Evolutionary conservation across 2,329 filamentous ascomycete species (phyloP).

Genomic region (Furcasterigmium furcatum): DNA sequence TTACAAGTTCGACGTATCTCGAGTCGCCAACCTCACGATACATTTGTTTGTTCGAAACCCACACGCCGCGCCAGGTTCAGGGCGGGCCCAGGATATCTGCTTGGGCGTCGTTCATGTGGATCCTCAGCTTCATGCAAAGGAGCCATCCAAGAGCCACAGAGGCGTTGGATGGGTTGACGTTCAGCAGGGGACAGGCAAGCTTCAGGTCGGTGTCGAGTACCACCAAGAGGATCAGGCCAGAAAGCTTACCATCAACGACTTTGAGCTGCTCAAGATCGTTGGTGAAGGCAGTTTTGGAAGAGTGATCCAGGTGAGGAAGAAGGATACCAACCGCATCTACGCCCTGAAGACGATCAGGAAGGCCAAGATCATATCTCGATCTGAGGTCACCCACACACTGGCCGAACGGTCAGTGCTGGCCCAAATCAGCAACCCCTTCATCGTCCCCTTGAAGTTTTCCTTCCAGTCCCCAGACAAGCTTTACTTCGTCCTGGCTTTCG

Average conservation of each 20-base stretch:
- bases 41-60: slow-evolving; percentile 96
- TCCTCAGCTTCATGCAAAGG: slow-evolving; percentile 84
- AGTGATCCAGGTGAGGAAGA: slow-evolving; percentile 99
- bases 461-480: slow-evolving; percentile 99
- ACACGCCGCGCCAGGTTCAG: slow-evolving; percentile 76
- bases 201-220: slow-evolving; percentile 92
- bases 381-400: slow-evolving; percentile 94
- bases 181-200: slow-evolving; percentile 81
- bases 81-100: slow-evolving; percentile 94
- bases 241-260: slow-evolving; percentile 93
- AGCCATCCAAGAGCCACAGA: slow-evolving; percentile 63
- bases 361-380: slow-evolving; percentile 96
- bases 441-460: slow-evolving; percentile 96
- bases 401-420: slow-evolving; percentile 95
- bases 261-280: slow-evolving; percentile 95
- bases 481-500: slow-evolving; percentile 94
- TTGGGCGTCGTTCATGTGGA: slow-evolving; percentile 86
- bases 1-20: slow-evolving; percentile 98
- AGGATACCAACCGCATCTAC: slow-evolving; percentile 96
- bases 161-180: slow-evolving; percentile 89
- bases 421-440: slow-evolving; percentile 99
- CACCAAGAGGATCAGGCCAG: slow-evolving; percentile 88
- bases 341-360: slow-evolving; percentile 99
- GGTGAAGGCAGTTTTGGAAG: slow-evolving; percentile 98
- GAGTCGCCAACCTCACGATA: slow-evolving; percentile 85